A percentile compares a stretch with the other conserved stretches of the same genome.
These are phyloP conservation scores for Claviceps maximensis DNA, from an alignment of 2,329 filamentous ascomycete genomes.

Conservation along the genomic window DNA sequence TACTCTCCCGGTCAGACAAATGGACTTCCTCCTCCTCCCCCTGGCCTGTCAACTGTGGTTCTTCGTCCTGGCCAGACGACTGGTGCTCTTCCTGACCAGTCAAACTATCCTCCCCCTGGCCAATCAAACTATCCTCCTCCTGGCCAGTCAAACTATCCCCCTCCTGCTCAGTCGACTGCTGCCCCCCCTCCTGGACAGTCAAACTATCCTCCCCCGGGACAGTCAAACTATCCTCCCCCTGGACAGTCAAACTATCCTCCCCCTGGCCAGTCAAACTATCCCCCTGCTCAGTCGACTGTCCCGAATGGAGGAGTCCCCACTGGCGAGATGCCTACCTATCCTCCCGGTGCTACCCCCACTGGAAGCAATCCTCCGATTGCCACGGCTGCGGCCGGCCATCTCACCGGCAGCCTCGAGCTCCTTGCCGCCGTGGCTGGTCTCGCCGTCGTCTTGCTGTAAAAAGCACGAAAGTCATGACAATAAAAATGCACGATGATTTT, in stretches of 20 bases:
- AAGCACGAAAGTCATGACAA: not conserved
- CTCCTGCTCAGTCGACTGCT: not conserved
- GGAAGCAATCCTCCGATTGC: conserved; percentile 10
- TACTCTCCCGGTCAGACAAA: not conserved
- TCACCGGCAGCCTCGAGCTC: conserved; percentile 16
- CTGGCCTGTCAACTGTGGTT: not conserved
- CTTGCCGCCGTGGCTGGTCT: conserved; percentile 19
- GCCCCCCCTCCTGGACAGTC: not conserved
- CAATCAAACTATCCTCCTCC: not conserved
- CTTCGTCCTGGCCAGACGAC: not conserved
- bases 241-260: not conserved
- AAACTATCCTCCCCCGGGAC: not conserved
- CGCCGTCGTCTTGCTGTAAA: conserved; percentile 16
- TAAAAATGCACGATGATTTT: not conserved
- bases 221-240: not conserved
- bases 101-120: not conserved
- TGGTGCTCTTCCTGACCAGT: not conserved
- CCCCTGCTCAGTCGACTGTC: not conserved
- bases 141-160: not conserved
- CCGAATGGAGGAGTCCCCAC: not conserved
- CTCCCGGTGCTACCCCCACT: not conserved
- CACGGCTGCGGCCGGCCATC: conserved; percentile 20
- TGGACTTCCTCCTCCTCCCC: not conserved
- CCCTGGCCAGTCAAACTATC: not conserved
- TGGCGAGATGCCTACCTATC: not conserved